phyloP scores from a whole-genome alignment of 768 basidiomycete species.

The Leccinum uliginosum region DNA sequence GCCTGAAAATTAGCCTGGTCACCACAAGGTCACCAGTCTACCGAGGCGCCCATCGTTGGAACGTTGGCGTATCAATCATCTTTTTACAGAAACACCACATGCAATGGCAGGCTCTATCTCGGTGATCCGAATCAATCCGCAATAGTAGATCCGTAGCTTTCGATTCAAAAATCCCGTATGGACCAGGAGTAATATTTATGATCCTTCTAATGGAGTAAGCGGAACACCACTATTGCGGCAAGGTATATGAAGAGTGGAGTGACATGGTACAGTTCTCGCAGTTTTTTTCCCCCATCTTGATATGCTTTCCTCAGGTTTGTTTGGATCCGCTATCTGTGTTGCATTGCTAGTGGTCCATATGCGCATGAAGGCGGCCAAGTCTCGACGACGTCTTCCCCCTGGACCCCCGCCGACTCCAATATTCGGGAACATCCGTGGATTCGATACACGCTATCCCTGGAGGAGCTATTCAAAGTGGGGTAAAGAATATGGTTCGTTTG shows the following conservation, averaged over 20 bases:
- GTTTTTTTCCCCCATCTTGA: background rate
- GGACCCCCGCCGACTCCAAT: slow-evolving; percentile 18
- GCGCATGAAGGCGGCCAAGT: slow-evolving; percentile 3
- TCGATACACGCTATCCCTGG: slow-evolving; percentile 22
- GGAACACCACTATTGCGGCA: background rate
- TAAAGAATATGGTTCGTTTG: slow-evolving; percentile 16
- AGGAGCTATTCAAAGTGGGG: slow-evolving; percentile 18
- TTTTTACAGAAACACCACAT: no score
- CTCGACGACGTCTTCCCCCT: slow-evolving; percentile 17
- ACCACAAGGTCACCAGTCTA: no score
- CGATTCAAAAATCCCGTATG: background rate
- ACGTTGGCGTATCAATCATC: no score
- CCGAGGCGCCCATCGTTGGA: no score
- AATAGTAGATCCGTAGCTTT: background rate
- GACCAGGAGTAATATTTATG: background rate
- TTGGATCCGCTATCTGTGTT: slow-evolving; percentile 7
- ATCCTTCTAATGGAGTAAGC: no score
- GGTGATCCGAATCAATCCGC: background rate
- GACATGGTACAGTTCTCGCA: background rate
- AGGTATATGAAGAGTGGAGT: background rate
- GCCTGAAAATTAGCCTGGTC: no score
- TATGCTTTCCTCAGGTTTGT: slow-evolving; percentile 1
- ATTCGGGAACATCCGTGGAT: slow-evolving; percentile 18
- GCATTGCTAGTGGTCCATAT: slow-evolving; percentile 7
- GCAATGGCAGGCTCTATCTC: no score